phyloP scores from a whole-genome alignment of 495 filamentous ascomycete genomes.

The Symbiotaphrina buchneri region DNA sequence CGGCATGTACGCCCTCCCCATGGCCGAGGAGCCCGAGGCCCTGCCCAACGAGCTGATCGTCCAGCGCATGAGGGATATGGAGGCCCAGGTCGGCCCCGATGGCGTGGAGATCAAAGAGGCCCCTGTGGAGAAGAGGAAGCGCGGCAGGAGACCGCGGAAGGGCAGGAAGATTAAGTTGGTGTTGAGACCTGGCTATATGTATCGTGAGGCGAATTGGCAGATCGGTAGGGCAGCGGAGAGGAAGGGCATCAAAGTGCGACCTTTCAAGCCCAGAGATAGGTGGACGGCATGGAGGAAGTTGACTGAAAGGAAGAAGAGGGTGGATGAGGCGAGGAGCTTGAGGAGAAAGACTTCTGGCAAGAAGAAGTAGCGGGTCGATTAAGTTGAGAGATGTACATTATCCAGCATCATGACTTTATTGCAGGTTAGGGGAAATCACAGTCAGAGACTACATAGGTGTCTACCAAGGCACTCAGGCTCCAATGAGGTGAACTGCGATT shows the following conservation, averaged over 20 bases:
- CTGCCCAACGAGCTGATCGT: no score
- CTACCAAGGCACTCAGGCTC: no score
- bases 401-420: no score
- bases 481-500: no score
- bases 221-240: slow-evolving; percentile 30
- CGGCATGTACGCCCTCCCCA: slow-evolving; percentile 16
- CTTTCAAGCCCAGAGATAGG: slow-evolving; percentile 4
- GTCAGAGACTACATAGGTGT: no score
- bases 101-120: slow-evolving; percentile 14
- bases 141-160: slow-evolving; percentile 13
- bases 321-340: slow-evolving; percentile 2
- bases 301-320: slow-evolving; percentile 3
- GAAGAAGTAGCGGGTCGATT: background rate
- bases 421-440: no score
- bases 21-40: slow-evolving; percentile 17
- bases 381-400: no score
- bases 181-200: slow-evolving; percentile 51
- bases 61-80: background rate
- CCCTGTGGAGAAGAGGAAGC: slow-evolving; percentile 13
- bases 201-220: slow-evolving; percentile 64
- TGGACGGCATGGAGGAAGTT: slow-evolving; percentile 5
- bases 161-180: slow-evolving; percentile 16
- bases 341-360: background rate
- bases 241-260: slow-evolving; percentile 2
- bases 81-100: slow-evolving; percentile 8